Conservation (phyloP, 2,329 filamentous ascomycete species). For the Colletotrichum graminicola region DNA sequence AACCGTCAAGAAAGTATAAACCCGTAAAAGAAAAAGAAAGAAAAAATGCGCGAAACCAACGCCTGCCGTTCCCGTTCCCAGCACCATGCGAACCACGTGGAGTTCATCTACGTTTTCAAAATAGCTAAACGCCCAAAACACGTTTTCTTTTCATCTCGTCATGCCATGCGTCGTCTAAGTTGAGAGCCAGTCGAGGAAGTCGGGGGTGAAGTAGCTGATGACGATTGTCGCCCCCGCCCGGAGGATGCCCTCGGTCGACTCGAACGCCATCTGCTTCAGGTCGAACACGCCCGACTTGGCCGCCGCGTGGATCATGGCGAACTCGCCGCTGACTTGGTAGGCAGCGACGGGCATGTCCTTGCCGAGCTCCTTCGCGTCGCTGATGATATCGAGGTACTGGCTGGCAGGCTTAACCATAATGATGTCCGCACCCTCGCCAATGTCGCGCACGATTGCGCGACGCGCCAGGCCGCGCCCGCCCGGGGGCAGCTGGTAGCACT, state of each 20-base stretch:
- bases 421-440: slow-evolving; percentile 93
- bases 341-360: slow-evolving; percentile 93
- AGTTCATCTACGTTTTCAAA: slow-evolving; percentile 7
- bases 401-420: slow-evolving; percentile 99
- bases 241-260: slow-evolving; percentile 93
- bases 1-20: slow-evolving; percentile 17
- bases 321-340: slow-evolving; percentile 98
- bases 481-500: slow-evolving; percentile 96
- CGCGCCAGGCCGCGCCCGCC: slow-evolving; percentile 92
- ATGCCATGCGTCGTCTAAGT: slow-evolving; percentile 50
- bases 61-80: slow-evolving; percentile 19
- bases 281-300: slow-evolving; percentile 98
- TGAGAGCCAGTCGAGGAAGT: slow-evolving; percentile 76
- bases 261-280: slow-evolving; percentile 92
- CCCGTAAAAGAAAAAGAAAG: too few species aligned
- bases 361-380: slow-evolving; percentile 94
- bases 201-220: slow-evolving; percentile 93
- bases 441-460: slow-evolving; percentile 89
- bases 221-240: slow-evolving; percentile 94
- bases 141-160: slow-evolving; percentile 16
- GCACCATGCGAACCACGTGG: not conserved
- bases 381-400: slow-evolving; percentile 97
- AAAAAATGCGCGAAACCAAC: slow-evolving; percentile 23
- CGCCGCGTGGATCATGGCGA: slow-evolving; percentile 95
- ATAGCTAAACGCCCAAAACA: slow-evolving; percentile 31